Base-by-base conservation (phyloP, 192 early-diverging fungal genomes). In the Bifiguratus adelaidae region DNA sequence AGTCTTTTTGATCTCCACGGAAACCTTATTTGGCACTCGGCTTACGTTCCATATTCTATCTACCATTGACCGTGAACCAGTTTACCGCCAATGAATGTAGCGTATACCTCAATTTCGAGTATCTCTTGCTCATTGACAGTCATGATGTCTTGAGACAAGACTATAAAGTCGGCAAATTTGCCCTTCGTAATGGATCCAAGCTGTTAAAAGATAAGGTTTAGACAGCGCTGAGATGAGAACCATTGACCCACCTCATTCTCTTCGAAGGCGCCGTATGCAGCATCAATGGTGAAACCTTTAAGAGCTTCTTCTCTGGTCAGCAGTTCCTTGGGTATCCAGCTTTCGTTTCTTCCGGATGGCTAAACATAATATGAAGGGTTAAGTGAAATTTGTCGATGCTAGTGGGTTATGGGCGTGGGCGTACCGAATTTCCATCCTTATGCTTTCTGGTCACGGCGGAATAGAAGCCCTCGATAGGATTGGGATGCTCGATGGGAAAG, bases 401-500 rank as follows among this genome's bases (percentile, higher is more conserved):
- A 53, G 7, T 25, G 44, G 20, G 60, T 37, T 51, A 24, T 47
- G 21, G 24, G 18, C 18, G 21, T 50, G 44, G 16, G 23, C 29
- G 25, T 50, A 72, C 68, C 25, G 71, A 73, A 3, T 50, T 24
- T 8, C 74, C 76, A 41, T 64, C 28, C 5, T 23, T 23, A 41
- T 59, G 56, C 48, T 53, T 45, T 44, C 77, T 52, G 8, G 77
- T 74, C 4, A 80, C 60, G 2, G 77, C 77, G 8, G 76, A 46
- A 47, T 79, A 68, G 18, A 79, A 60, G 4, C 73, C 77, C 33
- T 55, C 40, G 43, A 78, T 50, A 11, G 77, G 76, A 46, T 80
- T 58, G 15, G 55, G 48, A 28, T 44, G 19, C 40, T 78, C 76
- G 6, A 78, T 47, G 6, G 76, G 76, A 45, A 80, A 80, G 52